Conservation (phyloP, 2,329 filamentous ascomycete genomes). For the Fusarium irregulare region DNA sequence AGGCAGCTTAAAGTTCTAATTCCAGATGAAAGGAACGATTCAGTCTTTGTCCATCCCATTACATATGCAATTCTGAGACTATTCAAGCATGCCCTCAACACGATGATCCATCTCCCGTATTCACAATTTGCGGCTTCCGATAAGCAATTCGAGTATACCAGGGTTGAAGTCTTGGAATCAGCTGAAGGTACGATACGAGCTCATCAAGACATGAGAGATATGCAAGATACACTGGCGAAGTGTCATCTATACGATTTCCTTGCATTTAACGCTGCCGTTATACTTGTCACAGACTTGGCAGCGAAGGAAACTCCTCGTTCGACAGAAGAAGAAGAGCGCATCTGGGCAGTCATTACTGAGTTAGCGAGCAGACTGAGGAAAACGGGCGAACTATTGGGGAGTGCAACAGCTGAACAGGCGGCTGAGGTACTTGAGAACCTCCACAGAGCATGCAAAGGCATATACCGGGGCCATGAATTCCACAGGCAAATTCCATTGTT, state of each 20-base stretch:
- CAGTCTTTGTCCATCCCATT: constrained; percentile 12
- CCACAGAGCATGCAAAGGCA: constrained; percentile 9
- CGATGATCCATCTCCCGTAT: constrained; percentile 59
- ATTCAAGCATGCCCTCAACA: constrained; percentile 52
- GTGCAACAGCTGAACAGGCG: constrained; percentile 7
- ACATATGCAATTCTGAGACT: constrained; percentile 52
- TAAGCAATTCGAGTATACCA: constrained; percentile 51
- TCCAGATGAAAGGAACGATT: constrained; percentile 21
- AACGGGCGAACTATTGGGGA: not conserved
- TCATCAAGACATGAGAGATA: constrained; percentile 45
- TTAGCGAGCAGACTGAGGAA: constrained; percentile 1
- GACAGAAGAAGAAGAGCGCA: constrained; percentile 8
- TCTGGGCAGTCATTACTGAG: not conserved
- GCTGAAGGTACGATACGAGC: constrained; percentile 54
- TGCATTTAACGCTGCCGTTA: constrained; percentile 58
- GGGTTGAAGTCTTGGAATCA: constrained; percentile 53
- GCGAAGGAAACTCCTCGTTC: not conserved
- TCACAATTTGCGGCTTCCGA: constrained; percentile 55
- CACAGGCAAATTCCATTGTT: constrained; percentile 29
- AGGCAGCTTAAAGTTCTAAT: constrained; percentile 54
- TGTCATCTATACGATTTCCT: constrained; percentile 62
- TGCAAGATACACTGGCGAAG: constrained; percentile 40
- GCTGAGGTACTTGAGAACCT: constrained; percentile 18
- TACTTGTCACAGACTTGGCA: constrained; percentile 57
- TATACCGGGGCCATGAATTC: not conserved